Base-by-base conservation (phyloP, 768 basidiomycete species). In the Guyanaporus albipodus region DNA sequence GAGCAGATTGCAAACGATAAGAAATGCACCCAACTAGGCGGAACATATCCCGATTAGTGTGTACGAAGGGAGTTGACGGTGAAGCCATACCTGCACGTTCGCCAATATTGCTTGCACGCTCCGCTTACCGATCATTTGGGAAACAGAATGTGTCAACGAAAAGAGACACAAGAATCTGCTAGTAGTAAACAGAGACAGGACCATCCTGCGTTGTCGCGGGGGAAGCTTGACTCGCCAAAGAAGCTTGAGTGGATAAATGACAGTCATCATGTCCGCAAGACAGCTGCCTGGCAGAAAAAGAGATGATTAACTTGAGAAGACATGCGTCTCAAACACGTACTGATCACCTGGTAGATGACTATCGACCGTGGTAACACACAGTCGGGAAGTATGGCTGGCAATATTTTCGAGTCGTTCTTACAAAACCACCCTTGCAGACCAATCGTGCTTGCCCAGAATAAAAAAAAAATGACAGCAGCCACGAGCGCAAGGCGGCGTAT, bases 151-250 rank as follows among this genome's bases (percentile, higher is more conserved):
- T 32, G 29, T 23, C 34, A 49, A 2, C 8, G 57, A 47, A 31
- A 32, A 38, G 9, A 14, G 0, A 4, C 39, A 58, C n/a, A 55
- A 8, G 35, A 49, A 38, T 11, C 34, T 38, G 42, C 50, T 58
- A 4, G 42, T 7, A 3, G 57, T 22, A 19, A 58, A 59, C 17
- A 52, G 31, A 24, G 26, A 46, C 14, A 59, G n/a, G 22, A 52
- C 39, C 57, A 58, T 58, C 24, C 39, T 44, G 31, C 43, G 57
- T 19, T 55, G 53, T 32, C 48, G 17, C 27, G 6, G 21, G 11
- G 57, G 53, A 38, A 58, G 57, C 8, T 35, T 49, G 22, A 55
- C 31, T 17, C 33, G 38, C 57, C 53, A 49, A 27, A 58, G 49
- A 9, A 58, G 40, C 24, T 55, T 55, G 24, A 58, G 19, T 0